Conservation (phyloP, 2,329 filamentous ascomycete species). For the Parascedosporium putredinis region DNA sequence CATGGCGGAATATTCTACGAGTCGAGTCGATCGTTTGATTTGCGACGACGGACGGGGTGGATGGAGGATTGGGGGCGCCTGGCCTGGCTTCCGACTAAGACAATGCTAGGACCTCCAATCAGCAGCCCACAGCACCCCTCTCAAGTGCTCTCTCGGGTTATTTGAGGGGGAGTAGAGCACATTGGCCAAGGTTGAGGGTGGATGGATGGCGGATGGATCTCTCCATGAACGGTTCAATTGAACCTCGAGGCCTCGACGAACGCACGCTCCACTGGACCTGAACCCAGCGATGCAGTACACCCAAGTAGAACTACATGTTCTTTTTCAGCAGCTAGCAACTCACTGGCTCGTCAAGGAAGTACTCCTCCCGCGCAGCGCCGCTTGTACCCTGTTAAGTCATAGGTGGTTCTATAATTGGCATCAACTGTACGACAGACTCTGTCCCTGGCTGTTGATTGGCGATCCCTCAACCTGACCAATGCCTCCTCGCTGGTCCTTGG, state of each 20-base stretch:
- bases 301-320: not conserved
- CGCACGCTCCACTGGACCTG: not conserved
- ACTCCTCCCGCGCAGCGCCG: too few species aligned
- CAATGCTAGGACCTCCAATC: too few species aligned
- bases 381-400: not conserved
- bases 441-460: not conserved
- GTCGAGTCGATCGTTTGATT: not conserved
- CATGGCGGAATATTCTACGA: conserved; percentile 3
- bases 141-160: too few species aligned
- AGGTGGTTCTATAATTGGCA: not conserved
- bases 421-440: not conserved
- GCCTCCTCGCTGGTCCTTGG: not conserved
- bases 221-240: too few species aligned
- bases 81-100: too few species aligned
- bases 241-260: too few species aligned
- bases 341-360: not conserved
- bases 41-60: not conserved
- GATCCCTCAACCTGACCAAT: not conserved
- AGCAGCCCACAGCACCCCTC: not conserved
- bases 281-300: not conserved
- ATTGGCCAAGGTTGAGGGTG: too few species aligned
- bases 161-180: too few species aligned
- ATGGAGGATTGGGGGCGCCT: too few species aligned
- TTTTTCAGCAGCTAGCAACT: not conserved
- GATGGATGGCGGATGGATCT: too few species aligned